Percentiles rank a stretch among this genome's conserved stretches.
phyloP scores from a whole-genome alignment of 768 basidiomycete genomes.

The Boletus insuetus region DNA sequence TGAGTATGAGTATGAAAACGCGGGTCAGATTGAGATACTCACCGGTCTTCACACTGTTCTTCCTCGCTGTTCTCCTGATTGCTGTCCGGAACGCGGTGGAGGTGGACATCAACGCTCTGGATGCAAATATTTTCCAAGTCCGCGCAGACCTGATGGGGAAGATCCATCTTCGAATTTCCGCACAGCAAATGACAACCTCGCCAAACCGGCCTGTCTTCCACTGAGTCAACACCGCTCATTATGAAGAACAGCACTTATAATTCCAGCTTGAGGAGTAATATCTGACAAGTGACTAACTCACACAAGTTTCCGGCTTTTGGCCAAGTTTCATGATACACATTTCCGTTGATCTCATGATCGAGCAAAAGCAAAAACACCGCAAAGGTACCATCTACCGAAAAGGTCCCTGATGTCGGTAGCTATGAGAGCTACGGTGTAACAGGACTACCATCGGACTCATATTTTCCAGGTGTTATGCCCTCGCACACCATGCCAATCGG shows the following conservation, averaged over 20 bases:
- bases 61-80: constrained; percentile 9
- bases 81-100: constrained; percentile 5
- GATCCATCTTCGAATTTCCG: background rate
- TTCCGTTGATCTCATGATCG: too few species aligned
- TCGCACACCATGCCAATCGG: background rate
- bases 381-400: background rate
- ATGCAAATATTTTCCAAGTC: constrained; percentile 8
- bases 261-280: too few species aligned
- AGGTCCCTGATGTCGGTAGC: too few species aligned
- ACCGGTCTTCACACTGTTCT: constrained; percentile 12
- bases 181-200: background rate
- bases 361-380: too few species aligned
- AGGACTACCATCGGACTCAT: background rate
- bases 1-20: background rate
- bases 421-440: background rate
- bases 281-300: too few species aligned
- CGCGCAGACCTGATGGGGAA: constrained; percentile 12
- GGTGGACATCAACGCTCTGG: background rate
- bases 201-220: background rate
- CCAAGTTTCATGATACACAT: too few species aligned
- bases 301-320: too few species aligned
- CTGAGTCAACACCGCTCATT: background rate
- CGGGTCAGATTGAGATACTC: background rate
- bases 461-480: background rate
- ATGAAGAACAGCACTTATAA: background rate